Evolutionary conservation across 2,329 filamentous ascomycete genomes (phyloP).

Genomic region (Hymenoscyphus infarciens): DNA sequence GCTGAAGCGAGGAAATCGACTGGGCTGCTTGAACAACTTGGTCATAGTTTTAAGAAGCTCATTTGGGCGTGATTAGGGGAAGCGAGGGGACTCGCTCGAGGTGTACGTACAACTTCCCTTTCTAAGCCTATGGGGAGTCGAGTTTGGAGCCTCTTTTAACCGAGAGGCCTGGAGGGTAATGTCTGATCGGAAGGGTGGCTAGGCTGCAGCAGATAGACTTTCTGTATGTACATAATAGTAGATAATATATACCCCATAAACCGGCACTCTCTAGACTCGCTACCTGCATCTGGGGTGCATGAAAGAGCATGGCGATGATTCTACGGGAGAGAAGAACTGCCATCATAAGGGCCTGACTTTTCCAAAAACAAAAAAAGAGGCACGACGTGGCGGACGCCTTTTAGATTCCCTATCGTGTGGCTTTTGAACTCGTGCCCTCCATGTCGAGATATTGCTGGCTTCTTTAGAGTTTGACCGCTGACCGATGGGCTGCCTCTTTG

Average conservation of each 20-base stretch:
- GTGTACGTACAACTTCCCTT: background rate
- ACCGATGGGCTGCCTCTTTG: background rate
- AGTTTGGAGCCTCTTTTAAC: background rate
- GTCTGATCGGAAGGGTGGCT: background rate
- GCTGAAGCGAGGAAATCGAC: constrained; percentile 85
- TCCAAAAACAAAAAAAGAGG: no score
- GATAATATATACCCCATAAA: constrained; percentile 3
- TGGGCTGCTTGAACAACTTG: constrained; percentile 78
- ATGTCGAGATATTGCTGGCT: background rate
- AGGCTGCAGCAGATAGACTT: background rate
- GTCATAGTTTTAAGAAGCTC: constrained; percentile 88
- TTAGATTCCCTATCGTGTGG: background rate
- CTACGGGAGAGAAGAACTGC: background rate
- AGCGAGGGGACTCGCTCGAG: constrained; percentile 3
- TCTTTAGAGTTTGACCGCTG: background rate
- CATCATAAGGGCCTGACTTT: constrained; percentile 11
- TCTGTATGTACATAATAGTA: background rate
- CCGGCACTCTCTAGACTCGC: background rate
- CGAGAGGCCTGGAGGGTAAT: background rate
- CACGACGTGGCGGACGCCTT: background rate
- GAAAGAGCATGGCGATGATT: background rate
- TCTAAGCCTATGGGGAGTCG: background rate
- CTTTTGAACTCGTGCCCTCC: background rate
- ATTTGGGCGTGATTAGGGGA: constrained; percentile 61
- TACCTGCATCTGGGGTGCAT: background rate